A percentile compares a stretch with the other conserved stretches of the same genome.
These are phyloP conservation scores for Quercus tomentella DNA, from an alignment of 331 rosid genomes.

Conservation along the genomic window DNA sequence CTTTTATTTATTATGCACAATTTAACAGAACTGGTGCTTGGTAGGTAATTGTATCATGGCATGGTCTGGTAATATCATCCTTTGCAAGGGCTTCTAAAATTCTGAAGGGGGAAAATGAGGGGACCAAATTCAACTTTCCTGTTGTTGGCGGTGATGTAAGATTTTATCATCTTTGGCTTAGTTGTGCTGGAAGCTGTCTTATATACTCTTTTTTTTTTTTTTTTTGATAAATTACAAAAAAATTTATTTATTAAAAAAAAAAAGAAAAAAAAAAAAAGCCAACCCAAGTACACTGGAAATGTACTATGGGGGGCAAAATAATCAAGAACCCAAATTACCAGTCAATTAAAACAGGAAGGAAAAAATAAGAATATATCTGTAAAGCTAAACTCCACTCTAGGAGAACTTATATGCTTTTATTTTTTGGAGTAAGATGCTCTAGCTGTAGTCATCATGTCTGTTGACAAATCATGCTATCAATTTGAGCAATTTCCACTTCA, in stretches of 20 bases:
- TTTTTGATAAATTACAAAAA: no score
- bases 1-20: not conserved
- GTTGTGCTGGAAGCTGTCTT: not conserved
- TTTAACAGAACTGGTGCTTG: conserved; percentile 25
- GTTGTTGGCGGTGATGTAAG: conserved; percentile 80
- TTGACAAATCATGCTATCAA: not conserved
- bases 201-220: not conserved
- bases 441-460: not conserved
- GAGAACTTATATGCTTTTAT: not conserved
- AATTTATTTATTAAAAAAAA: no score
- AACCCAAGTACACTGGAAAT: no score
- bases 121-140: conserved; percentile 71
- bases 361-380: no score
- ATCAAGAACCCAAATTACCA: no score
- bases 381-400: no score
- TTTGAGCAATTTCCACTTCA: not conserved
- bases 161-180: conserved; percentile 9
- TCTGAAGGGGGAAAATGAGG: conserved; percentile 57
- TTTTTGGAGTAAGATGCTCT: not conserved
- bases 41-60: conserved; percentile 96
- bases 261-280: no score
- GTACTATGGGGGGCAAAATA: no score
- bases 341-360: no score
- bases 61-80: conserved; percentile 84
- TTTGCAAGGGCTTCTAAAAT: conserved; percentile 92